Evolutionary conservation across 768 basidiomycete species (phyloP), one percentile per base, ranked within the genome.

Genomic region (Auricularia auricula-judae): DNA sequence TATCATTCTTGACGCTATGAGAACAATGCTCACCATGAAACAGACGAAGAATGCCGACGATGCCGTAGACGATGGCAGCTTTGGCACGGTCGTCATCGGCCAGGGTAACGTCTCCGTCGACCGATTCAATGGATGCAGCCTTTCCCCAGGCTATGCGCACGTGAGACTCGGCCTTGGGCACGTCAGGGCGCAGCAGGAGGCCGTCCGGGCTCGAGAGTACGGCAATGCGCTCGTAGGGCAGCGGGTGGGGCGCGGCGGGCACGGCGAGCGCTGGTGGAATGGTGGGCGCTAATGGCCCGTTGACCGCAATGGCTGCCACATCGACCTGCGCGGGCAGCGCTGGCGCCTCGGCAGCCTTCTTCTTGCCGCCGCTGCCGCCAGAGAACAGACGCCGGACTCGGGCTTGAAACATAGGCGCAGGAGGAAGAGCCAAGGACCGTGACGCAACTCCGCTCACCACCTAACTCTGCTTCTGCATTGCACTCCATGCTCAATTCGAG

Each of bases 231-330:
- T 86, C 83, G 71, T 91, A 76, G 5, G 90, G 88, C 68, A 81
- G 82, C 34, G 89, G 89, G 71, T 91, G 88, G n/a, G 86, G 86
- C 14, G 87, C 74, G 2, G 89, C 81, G 8, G 89, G 86, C 21
- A 89, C 76, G 65, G 82, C 73, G 66, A 84, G 80, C 74, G 82
- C 86, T 2, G 86, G 88, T 62, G 83, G 85, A n/a, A 89, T 59
- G 56, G 11, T 51, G 11, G 47, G 56, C 29, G 23, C 56, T 7
- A n/a, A 29, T 23, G 29, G 14, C 10, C 11, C 56, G 23, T 14
- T 23, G 5, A 18, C 34, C 18, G 56, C 23, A 14, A 59, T 35
- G 56, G 21, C 56, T 35, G 56, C 53, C 29, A 29, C 18, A 29
- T 54, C 53, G 29, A 54, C 53, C n/a, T 29, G n/a, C 18, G 53